phyloP scores from a whole-genome alignment of 2,329 filamentous ascomycete species.

The Fusarium xylarioides region DNA sequence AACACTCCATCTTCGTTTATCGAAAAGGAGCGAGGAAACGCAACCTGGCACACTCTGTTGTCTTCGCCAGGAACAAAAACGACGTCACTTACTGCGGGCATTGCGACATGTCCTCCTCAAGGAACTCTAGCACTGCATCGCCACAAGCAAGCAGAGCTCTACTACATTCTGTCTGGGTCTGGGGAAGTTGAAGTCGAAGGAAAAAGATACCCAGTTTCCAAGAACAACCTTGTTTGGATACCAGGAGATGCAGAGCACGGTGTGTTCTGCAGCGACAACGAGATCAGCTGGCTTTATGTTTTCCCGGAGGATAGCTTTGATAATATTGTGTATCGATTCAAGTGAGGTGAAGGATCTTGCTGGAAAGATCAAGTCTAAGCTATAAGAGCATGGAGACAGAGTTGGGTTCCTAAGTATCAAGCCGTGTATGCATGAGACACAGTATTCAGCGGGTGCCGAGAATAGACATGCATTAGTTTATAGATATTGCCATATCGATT shows the following conservation, averaged over 20 bases:
- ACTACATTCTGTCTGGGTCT: slow-evolving; percentile 35
- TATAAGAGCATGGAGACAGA: background rate
- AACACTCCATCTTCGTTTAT: slow-evolving; percentile 1
- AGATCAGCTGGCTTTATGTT: slow-evolving; percentile 37
- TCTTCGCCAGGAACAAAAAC: slow-evolving; percentile 26
- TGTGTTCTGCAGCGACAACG: slow-evolving; percentile 28
- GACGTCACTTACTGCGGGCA: slow-evolving; percentile 22
- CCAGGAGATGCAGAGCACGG: slow-evolving; percentile 40
- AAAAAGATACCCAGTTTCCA: slow-evolving; percentile 14
- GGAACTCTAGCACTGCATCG: slow-evolving; percentile 38
- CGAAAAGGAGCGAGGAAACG: slow-evolving; percentile 23
- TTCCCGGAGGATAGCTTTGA: slow-evolving; percentile 40
- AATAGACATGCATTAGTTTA: background rate
- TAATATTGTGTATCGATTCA: slow-evolving; percentile 37
- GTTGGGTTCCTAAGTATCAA: background rate
- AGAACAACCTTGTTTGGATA: slow-evolving; percentile 35
- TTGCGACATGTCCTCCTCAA: slow-evolving; percentile 35
- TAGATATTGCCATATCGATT: background rate
- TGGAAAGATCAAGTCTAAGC: slow-evolving; percentile 2
- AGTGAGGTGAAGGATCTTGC: slow-evolving; percentile 6
- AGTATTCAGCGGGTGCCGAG: background rate
- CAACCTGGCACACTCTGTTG: slow-evolving; percentile 37
- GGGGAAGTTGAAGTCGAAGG: slow-evolving; percentile 38
- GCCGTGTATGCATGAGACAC: background rate
- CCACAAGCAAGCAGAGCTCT: slow-evolving; percentile 41